phyloP scores from a whole-genome alignment of 1,284 basidiomycete genomes.

The Calocybe gambosa region DNA sequence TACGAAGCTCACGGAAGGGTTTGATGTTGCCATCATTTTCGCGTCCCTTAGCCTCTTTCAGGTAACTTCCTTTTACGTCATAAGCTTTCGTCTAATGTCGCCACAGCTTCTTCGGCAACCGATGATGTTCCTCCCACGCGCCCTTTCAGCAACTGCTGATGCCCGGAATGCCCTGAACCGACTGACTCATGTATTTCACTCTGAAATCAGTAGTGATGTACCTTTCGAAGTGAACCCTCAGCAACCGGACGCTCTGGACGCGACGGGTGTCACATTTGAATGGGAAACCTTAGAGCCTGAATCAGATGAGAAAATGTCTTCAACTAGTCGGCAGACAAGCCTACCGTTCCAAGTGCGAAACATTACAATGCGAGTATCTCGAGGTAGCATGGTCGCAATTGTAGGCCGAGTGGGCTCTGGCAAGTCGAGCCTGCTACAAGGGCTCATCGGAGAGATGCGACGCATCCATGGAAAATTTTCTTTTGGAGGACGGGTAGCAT shows the following conservation, averaged over 20 bases:
- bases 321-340: conserved; percentile 6
- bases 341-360: conserved; percentile 46
- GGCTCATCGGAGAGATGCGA: conserved; percentile 73
- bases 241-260: conserved; percentile 45
- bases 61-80: conserved; percentile 24
- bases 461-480: conserved; percentile 44
- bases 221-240: conserved; percentile 38
- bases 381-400: conserved; percentile 57
- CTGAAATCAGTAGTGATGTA: conserved; percentile 43
- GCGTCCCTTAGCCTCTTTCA: conserved; percentile 56
- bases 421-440: conserved; percentile 67
- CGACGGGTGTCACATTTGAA: conserved; percentile 54
- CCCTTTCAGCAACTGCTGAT: conserved; percentile 59
- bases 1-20: conserved; percentile 44
- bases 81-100: conserved; percentile 6
- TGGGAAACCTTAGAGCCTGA: conserved; percentile 40
- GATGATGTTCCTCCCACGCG: conserved; percentile 64
- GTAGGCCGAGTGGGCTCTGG: conserved; percentile 63
- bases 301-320: conserved; percentile 15
- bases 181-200: conserved; percentile 51
- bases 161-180: conserved; percentile 57
- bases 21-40: conserved; percentile 47
- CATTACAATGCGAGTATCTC: conserved; percentile 48
- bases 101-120: conserved; percentile 55
- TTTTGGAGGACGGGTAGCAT: conserved; percentile 64